These are phyloP conservation scores for Melianthus villosus DNA, from an alignment of 441 rosid species.

Conservation along the genomic window DNA sequence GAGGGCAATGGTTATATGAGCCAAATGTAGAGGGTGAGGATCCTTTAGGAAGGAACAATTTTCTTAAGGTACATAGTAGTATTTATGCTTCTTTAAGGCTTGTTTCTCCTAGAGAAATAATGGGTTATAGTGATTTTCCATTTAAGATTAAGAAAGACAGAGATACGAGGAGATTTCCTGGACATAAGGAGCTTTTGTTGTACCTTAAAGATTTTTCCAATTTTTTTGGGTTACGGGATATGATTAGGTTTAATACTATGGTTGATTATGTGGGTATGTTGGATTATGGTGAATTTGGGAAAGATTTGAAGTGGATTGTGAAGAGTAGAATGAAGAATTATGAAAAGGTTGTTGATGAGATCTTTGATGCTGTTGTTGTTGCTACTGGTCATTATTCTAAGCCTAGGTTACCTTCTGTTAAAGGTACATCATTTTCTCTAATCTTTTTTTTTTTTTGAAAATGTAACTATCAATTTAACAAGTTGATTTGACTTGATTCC, in stretches of 20 bases:
- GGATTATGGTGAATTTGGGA: constrained; percentile 24
- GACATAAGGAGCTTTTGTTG: constrained; percentile 60
- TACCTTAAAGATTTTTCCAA: constrained; percentile 60
- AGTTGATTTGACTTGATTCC: too few relatives aligned
- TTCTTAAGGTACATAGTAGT: constrained; percentile 57
- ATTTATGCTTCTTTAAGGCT: constrained; percentile 56
- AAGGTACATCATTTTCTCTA: constrained; percentile 35
- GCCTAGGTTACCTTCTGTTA: constrained; percentile 57
- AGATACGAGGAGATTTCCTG: constrained; percentile 71
- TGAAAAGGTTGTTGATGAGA: constrained; percentile 37
- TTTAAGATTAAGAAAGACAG: constrained; percentile 52
- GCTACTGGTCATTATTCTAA: constrained; percentile 78
- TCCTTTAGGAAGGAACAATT: constrained; percentile 26
- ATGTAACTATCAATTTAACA: too few relatives aligned
- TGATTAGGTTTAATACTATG: constrained; percentile 59
- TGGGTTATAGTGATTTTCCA: constrained; percentile 80
- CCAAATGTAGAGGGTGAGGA: constrained; percentile 44
- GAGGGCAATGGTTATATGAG: constrained; percentile 81
- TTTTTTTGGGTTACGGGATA: constrained; percentile 41
- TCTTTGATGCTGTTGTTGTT: constrained; percentile 77
- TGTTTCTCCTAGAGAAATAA: constrained; percentile 63
- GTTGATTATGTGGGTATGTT: constrained; percentile 61
- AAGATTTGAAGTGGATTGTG: constrained; percentile 51
- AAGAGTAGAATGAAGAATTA: constrained; percentile 25
- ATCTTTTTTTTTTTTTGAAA: too few relatives aligned